Evolutionary conservation across 1,284 basidiomycete genomes (phyloP), one percentile per base, ranked within the genome.

Genomic region (Moniliella sp.): DNA sequence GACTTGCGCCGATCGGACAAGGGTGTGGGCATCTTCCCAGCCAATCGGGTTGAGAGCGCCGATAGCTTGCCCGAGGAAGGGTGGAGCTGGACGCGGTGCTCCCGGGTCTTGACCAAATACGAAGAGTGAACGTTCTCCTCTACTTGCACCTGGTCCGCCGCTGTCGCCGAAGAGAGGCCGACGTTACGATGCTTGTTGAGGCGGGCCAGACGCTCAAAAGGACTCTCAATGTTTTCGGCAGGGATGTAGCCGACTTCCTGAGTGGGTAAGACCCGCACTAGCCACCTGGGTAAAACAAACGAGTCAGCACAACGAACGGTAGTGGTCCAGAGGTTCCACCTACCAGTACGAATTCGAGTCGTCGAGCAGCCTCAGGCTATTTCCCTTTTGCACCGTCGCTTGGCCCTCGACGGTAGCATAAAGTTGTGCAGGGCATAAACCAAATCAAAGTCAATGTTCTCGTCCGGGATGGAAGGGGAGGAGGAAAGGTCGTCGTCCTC

Each of bases 211-310:
- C 88, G 72, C 62, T 97, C 88, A 50, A 84, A 93, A 0, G 88
- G 91, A 0, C 91, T 97, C 62, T 97, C 91, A 50, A 97, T 93
- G 62, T 97, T 97, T 65, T 97, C 88, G 0, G 88, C 88, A 11
- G 88, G 88, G 33, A 97, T 97, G 62, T 97, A 97, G 1, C 88
- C 88, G n/a, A 97, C 82, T 53, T 93, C 86, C 62, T 94, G 83
- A 2, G 53, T 56, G 25, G 50, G 35, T 28, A 57, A 42, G 13
- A 58, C 56, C 13, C 56, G 49, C 12, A 58, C 56, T 10, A 58
- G 53, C 56, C 56, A 58, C 37, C 35, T 33, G 34, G 7, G 13
- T 14, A n/a, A n/a, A n/a, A n/a, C n/a, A n/a, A n/a, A n/a, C n/a
- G n/a, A n/a, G n/a, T n/a, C n/a, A n/a, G n/a, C n/a, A n/a, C n/a